These are phyloP conservation scores for Thinopyrum elongatum DNA, from an alignment of 176 grass and related monocot genomes.

Conservation along the genomic window DNA sequence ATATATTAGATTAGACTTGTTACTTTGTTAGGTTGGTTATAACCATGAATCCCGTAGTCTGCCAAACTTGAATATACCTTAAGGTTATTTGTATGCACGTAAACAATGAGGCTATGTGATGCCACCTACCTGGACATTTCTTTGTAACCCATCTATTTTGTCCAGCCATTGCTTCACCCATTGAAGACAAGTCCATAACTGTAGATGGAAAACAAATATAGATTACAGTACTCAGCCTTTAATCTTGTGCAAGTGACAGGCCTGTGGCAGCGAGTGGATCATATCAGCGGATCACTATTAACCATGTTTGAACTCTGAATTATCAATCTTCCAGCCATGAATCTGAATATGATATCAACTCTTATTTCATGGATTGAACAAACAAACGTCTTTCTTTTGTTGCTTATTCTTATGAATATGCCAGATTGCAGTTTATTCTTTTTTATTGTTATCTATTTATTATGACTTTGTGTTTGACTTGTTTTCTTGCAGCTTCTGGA, in stretches of 20 bases:
- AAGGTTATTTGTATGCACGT: not conserved
- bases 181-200: not conserved
- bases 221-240: not conserved
- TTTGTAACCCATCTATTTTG: not conserved
- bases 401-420: not conserved
- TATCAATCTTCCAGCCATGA: conserved; percentile 8
- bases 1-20: not conserved
- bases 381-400: not conserved
- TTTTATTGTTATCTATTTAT: not conserved
- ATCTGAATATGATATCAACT: not conserved
- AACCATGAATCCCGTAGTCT: not conserved
- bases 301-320: not conserved
- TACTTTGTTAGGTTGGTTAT: not conserved
- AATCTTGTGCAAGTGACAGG: not conserved
- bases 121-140: not conserved
- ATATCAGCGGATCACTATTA: not conserved
- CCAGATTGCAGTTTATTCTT: not conserved
- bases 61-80: conserved; percentile 1
- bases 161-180: not conserved
- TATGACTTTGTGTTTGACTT: conserved; percentile 26
- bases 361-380: not conserved
- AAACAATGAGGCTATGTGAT: conserved; percentile 11
- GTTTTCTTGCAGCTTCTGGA: conserved; percentile 75
- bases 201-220: not conserved
- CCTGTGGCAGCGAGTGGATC: not conserved